These are phyloP conservation scores for Arthrobotrys musiformis DNA, from an alignment of 2,329 filamentous ascomycete species.

Conservation along the genomic window DNA sequence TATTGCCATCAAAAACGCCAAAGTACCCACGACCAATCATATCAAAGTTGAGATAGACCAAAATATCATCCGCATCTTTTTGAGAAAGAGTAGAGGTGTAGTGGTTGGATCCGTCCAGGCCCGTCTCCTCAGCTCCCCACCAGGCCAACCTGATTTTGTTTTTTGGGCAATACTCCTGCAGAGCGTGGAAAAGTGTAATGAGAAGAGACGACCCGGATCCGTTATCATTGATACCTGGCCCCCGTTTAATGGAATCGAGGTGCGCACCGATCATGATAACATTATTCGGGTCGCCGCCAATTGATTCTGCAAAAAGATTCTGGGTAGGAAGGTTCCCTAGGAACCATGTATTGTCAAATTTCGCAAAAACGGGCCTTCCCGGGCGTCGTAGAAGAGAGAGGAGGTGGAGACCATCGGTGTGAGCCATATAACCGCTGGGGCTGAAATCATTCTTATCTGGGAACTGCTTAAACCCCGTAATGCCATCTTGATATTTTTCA, in stretches of 20 bases:
- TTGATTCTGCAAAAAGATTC: constrained; percentile 34
- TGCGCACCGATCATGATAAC: constrained; percentile 60
- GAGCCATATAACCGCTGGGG: constrained; percentile 64
- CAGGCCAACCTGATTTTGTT: constrained; percentile 61
- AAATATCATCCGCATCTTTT: constrained; percentile 61
- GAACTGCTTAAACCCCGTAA: not conserved
- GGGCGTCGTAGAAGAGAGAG: constrained; percentile 62
- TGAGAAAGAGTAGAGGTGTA: constrained; percentile 60
- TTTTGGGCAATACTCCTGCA: constrained; percentile 37
- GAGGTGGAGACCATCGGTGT: constrained; percentile 64
- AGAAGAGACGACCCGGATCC: constrained; percentile 60
- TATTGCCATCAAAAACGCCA: constrained; percentile 61
- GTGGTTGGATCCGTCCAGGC: constrained; percentile 60
- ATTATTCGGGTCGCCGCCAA: constrained; percentile 5
- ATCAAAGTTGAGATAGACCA: constrained; percentile 63
- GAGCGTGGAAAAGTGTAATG: constrained; percentile 59
- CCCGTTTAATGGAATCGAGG: constrained; percentile 60
- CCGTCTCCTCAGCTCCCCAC: constrained; percentile 60
- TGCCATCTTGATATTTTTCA: constrained; percentile 59
- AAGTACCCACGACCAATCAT: constrained; percentile 62
- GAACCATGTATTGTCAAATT: constrained; percentile 64
- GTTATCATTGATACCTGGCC: constrained; percentile 61
- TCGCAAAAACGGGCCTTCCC: constrained; percentile 63
- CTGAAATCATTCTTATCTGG: constrained; percentile 56
- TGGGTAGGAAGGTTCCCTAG: constrained; percentile 58